Evolutionary conservation across 345 rosid species (phyloP).

Genomic region (Balakata baccata): DNA sequence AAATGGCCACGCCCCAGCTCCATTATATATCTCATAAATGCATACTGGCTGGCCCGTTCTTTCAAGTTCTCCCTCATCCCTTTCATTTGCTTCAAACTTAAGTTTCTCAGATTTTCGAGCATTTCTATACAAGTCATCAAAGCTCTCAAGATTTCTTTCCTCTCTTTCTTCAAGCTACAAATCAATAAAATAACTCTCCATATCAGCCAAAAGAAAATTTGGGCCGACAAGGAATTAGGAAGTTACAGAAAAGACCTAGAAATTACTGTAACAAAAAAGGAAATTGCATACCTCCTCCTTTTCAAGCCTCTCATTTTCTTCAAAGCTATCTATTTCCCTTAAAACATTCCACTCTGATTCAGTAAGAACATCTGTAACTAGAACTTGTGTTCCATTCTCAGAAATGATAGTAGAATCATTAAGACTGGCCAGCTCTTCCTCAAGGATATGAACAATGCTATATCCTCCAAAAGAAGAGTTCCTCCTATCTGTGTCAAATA

Average conservation of each 20-base stretch:
- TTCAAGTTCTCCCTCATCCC: conserved; percentile 98
- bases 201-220: conserved; percentile 14
- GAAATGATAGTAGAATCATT: conserved; percentile 35
- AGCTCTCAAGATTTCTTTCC: conserved; percentile 58
- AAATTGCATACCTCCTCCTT: conserved; percentile 68
- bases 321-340: conserved; percentile 54
- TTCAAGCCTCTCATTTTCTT: conserved; percentile 79
- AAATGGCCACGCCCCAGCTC: conserved; percentile 94
- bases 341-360: conserved; percentile 67
- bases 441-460: conserved; percentile 53
- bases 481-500: conserved; percentile 26
- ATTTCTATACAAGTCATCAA: conserved; percentile 90
- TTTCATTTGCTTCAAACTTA: conserved; percentile 81
- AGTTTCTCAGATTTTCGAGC: conserved; percentile 87
- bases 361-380: conserved; percentile 52
- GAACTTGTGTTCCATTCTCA: conserved; percentile 41
- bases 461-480: conserved; percentile 30
- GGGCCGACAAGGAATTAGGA: background rate
- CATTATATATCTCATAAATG: conserved; percentile 85
- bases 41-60: conserved; percentile 93
- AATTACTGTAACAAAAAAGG: background rate
- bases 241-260: background rate
- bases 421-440: conserved; percentile 50
- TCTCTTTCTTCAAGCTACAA: conserved; percentile 85
- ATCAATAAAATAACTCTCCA: conserved; percentile 23